Evolutionary conservation across 495 filamentous ascomycete genomes (phyloP), one percentile per base, ranked within the genome.

Genomic region (Neohortaea acidophila): DNA sequence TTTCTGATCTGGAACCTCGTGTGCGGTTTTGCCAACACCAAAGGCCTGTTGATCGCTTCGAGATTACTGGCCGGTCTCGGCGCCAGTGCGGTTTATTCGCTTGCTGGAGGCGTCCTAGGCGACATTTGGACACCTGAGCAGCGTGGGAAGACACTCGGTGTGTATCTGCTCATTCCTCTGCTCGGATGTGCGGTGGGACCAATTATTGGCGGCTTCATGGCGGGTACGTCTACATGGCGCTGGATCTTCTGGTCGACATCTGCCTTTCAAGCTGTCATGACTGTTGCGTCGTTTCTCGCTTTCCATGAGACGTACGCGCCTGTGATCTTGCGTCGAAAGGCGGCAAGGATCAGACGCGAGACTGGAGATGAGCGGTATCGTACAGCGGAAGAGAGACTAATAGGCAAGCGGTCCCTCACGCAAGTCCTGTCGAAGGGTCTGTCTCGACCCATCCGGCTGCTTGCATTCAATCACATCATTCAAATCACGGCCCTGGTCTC

Each of bases 1-100:
- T 65, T 55, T 38, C 32, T 63, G 3, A 28, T 59, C 14, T 65
- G 47, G 42, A 64, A 63, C 34, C 18, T 58, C 5, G 43, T 58
- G 14, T 63, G 58, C 32, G 59, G 52, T 0, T 48, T 62, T 21
- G 55, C 55, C 0, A 49, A 55, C 23, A 58, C 48, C 2, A 58
- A 53, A 26, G 47, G 20, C 1, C 12, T 51, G 39, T 43, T 67
- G 48, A 51, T 61, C 21, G 38, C 54, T 22, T 34, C 47, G 2
- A 48, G 59, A 2, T 56, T 66, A 14, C 35, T 63, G 13, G 41
- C 59, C 11, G 59, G 55, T 1, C 21, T 53, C 7, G 58, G 61
- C 2, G 61, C 51, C 8, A 19, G 24, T 11, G 36, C 48, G 1
- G 38, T 43, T 2, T 43, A 36, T 37, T 8, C 34, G 7, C 31